Evolutionary conservation across 768 basidiomycete species (phyloP), one percentile per base, ranked within the genome.

Genomic region (Rhizopogon vesiculosus): DNA sequence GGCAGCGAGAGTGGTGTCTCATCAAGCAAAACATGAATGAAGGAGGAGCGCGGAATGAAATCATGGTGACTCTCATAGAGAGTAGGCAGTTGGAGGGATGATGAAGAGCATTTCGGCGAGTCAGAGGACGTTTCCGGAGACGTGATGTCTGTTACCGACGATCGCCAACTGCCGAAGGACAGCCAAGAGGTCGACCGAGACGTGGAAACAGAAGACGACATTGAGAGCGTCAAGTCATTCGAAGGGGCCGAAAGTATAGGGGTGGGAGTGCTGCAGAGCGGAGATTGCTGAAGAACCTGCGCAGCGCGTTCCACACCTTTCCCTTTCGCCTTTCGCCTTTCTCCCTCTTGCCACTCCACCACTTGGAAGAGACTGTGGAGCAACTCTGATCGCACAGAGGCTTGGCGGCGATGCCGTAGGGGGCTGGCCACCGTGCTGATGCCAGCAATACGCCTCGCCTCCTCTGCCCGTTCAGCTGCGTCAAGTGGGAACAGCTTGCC

Each of bases 401-500:
- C 41, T 51, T 45, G 64, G 60, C 63, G 66, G 12, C 56, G 52
- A 18, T 66, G 62, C 8, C 55, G 42, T 16, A 56, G 9, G 2
- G 66, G 8, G 45, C 7, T 52, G 2, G 59, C 15, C 35, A 57
- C 25, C 13, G 70, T 57, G 29, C 59, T 58, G 48, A 70, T 4
- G 22, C 68, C 69, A 3, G 66, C 57, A 39, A 68, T 59, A 45
- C 66, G 65, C 42, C 63, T 59, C 29, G 72, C 65, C 29, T 72
- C 70, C 12, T 68, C 66, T 38, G 56, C 70, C 51, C 62, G 72
- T 62, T 61, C 70, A 50, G 59, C 65, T 38, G 64, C 54, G 31
- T 78, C 74, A 5, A 65, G 57, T 1, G 78, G 81, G 60, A 86
- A 86, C 18, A 86, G 71, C 5, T 76, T 72, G 5, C 85, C 85